phyloP scores from a whole-genome alignment of 2,329 filamentous ascomycete genomes.

The Alternaria gansuensis region DNA sequence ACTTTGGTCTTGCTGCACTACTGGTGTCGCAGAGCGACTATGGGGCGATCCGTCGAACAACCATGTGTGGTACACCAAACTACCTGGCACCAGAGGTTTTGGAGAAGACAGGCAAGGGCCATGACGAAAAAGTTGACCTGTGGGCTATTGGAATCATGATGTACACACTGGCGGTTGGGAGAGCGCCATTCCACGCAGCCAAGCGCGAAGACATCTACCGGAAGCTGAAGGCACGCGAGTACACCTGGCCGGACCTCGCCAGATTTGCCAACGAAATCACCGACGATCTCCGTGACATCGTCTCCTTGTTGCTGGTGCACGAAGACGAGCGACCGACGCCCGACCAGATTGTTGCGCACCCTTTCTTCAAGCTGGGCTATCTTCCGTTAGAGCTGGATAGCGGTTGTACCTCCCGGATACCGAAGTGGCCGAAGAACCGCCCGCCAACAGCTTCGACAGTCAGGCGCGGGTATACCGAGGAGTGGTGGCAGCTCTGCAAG shows the following conservation, averaged over 20 bases:
- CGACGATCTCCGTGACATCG: slow-evolving; percentile 78
- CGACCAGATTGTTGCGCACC: slow-evolving; percentile 79
- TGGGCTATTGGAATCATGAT: slow-evolving; percentile 99
- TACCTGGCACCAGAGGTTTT: slow-evolving; percentile 98
- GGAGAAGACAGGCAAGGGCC: slow-evolving; percentile 90
- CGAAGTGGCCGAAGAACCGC: slow-evolving; percentile 58
- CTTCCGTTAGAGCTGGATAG: slow-evolving; percentile 67
- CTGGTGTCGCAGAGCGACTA: slow-evolving; percentile 91
- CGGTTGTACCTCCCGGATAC: slow-evolving; percentile 56
- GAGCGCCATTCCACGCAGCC: slow-evolving; percentile 93
- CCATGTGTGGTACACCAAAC: slow-evolving; percentile 95
- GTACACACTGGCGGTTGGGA: slow-evolving; percentile 97
- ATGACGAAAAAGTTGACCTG: slow-evolving; percentile 97
- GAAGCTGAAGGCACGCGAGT: slow-evolving; percentile 73
- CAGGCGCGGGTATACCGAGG: slow-evolving; percentile 60
- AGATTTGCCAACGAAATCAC: slow-evolving; percentile 75
- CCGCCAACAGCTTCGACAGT: slow-evolving; percentile 56
- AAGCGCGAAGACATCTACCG: slow-evolving; percentile 86
- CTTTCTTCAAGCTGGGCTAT: slow-evolving; percentile 80
- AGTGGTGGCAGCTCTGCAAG: slow-evolving; percentile 61
- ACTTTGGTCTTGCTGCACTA: slow-evolving; percentile 93
- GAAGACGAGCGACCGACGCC: slow-evolving; percentile 78
- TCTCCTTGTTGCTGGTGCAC: slow-evolving; percentile 77
- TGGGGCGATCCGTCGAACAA: slow-evolving; percentile 81
- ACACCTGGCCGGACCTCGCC: slow-evolving; percentile 77